These are phyloP conservation scores for Trichosporon ovoides DNA, from an alignment of 1,284 basidiomycete species.

Conservation along the genomic window DNA sequence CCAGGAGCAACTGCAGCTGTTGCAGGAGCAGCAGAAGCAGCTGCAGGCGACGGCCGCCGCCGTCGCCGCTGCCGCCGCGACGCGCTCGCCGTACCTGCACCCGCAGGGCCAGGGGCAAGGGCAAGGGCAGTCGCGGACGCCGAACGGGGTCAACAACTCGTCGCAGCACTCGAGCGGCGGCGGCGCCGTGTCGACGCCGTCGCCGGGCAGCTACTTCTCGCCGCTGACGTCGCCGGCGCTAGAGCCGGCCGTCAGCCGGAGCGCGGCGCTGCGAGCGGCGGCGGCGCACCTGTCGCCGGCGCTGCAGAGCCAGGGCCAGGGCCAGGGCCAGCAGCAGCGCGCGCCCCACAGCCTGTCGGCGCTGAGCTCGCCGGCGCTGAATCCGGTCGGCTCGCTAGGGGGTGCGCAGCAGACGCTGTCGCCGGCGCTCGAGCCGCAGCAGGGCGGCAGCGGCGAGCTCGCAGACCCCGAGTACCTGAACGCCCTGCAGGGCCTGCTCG, in stretches of 20 bases:
- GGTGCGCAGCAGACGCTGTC: conserved; percentile 46
- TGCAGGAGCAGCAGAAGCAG: conserved; percentile 42
- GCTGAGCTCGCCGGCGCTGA: conserved; percentile 39
- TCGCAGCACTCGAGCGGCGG: conserved; percentile 18
- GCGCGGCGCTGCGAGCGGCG: conserved; percentile 27
- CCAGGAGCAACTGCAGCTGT: conserved; percentile 39
- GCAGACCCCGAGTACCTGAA: conserved; percentile 41
- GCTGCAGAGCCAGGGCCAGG: conserved; percentile 18
- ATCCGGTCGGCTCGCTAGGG: conserved; percentile 41
- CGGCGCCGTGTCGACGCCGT: conserved; percentile 21
- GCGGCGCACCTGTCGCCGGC: conserved; percentile 23
- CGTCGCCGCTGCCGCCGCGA: conserved; percentile 30
- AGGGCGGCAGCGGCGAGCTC: conserved; percentile 23
- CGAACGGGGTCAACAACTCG: neutral
- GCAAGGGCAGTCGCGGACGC: neutral
- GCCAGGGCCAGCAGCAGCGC: conserved; percentile 11
- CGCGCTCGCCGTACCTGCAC: conserved; percentile 24
- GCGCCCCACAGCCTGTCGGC: conserved; percentile 38
- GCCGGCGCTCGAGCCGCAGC: conserved; percentile 40
- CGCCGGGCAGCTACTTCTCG: conserved; percentile 53
- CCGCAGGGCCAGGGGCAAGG: conserved; percentile 8
- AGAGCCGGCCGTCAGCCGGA: conserved; percentile 41
- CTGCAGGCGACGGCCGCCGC: conserved; percentile 42
- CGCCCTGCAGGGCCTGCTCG: conserved; percentile 35
- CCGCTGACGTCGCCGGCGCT: conserved; percentile 58